A percentile compares a stretch with the other conserved stretches of the same genome.
Evolutionary conservation across 306 rosid genomes (phyloP).

Genomic region (Sicyos baderoa): DNA sequence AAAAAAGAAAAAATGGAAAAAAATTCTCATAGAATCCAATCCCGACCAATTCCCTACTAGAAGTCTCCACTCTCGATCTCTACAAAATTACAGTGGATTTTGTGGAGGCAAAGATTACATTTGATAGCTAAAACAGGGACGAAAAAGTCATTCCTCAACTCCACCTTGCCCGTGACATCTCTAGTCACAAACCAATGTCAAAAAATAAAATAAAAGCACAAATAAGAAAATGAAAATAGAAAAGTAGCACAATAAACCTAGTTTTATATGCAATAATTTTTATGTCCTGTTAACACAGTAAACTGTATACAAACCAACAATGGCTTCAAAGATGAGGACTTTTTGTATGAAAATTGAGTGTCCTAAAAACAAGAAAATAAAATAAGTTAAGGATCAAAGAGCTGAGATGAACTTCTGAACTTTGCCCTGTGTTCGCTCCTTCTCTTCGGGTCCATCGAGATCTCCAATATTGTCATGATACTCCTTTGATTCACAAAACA

Average conservation of each 20-base stretch:
- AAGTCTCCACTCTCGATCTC: too few species aligned
- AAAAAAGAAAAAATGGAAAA: too few species aligned
- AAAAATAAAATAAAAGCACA: neutral
- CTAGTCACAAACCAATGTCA: neutral
- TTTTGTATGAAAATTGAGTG: neutral
- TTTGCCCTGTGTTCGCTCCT: conserved; percentile 75
- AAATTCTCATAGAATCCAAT: too few species aligned
- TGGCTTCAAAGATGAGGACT: neutral
- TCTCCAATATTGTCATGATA: conserved; percentile 89
- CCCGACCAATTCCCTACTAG: too few species aligned
- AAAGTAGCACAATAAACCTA: neutral
- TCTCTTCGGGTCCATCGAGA: conserved; percentile 85
- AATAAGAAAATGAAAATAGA: neutral
- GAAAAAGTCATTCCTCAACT: too few species aligned
- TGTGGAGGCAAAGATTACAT: too few species aligned
- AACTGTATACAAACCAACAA: conserved; percentile 9
- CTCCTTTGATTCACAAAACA: conserved; percentile 40
- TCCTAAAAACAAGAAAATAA: neutral
- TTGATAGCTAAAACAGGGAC: too few species aligned
- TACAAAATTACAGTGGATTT: too few species aligned
- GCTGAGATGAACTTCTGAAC: conserved; percentile 72
- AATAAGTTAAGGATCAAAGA: conserved; percentile 24
- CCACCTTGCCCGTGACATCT: too few species aligned
- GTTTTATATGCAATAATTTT: neutral
- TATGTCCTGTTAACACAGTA: neutral